These are phyloP conservation scores for Cordyceps militaris DNA, from an alignment of 2,329 filamentous ascomycete genomes.

Conservation along the genomic window DNA sequence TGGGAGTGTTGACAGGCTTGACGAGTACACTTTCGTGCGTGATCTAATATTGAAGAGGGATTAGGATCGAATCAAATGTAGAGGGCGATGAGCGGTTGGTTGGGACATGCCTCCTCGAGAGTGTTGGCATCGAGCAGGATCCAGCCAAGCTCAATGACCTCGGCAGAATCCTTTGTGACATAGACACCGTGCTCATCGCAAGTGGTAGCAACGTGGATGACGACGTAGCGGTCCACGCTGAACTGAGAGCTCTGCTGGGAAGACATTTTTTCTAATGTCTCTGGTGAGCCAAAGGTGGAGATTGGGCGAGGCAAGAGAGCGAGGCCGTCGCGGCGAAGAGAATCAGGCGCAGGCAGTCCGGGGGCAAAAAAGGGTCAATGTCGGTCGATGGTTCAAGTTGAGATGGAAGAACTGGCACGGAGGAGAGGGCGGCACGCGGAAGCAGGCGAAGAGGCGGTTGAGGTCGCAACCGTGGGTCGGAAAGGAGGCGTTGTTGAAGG, in stretches of 20 bases:
- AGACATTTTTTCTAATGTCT: constrained; percentile 26
- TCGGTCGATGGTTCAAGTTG: constrained; percentile 12
- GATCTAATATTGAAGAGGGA: constrained; percentile 49
- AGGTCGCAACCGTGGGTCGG: background rate
- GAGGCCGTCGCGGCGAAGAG: constrained; percentile 7
- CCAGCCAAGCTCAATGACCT: constrained; percentile 99
- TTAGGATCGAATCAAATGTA: background rate
- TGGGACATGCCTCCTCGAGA: constrained; percentile 72
- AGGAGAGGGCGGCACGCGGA: background rate
- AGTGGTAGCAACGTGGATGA: constrained; percentile 97
- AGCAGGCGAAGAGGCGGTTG: background rate
- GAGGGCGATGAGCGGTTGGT: background rate
- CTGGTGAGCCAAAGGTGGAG: constrained; percentile 17
- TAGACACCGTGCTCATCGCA: constrained; percentile 99
- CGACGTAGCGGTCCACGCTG: constrained; percentile 90
- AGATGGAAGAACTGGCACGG: background rate
- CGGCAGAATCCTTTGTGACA: constrained; percentile 97
- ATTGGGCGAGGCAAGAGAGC: constrained; percentile 13
- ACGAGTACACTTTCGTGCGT: constrained; percentile 94
- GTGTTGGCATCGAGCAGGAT: constrained; percentile 88
- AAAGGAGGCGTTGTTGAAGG: background rate
- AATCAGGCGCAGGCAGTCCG: constrained; percentile 1
- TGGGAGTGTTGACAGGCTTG: constrained; percentile 97
- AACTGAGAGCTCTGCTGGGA: constrained; percentile 45
- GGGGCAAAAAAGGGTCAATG: constrained; percentile 15